Evolutionary conservation across 441 rosid genomes (phyloP).

Genomic region (Dalechampia spathulata): DNA sequence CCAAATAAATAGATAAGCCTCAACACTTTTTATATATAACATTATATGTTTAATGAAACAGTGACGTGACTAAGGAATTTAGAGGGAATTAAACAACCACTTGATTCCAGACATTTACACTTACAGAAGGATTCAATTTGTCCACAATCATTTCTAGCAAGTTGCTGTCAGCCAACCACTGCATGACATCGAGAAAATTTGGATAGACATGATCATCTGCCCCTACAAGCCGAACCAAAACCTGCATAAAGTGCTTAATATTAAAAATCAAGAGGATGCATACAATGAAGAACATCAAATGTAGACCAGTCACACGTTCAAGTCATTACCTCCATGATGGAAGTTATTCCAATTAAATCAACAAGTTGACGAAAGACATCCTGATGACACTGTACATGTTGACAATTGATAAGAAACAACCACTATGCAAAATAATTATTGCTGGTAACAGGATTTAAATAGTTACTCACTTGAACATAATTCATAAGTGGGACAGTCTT

Average conservation of each 20-base stretch:
- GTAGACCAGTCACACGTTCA: constrained; percentile 1
- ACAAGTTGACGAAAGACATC: constrained; percentile 74
- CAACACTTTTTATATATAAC: no score
- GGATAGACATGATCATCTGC: constrained; percentile 97
- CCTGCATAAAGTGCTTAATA: constrained; percentile 33
- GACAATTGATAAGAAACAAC: background rate
- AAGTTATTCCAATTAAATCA: constrained; percentile 93
- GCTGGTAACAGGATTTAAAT: background rate
- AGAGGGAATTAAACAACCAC: background rate
- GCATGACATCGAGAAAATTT: constrained; percentile 93
- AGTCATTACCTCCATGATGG: constrained; percentile 86
- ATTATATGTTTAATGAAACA: background rate
- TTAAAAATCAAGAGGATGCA: constrained; percentile 12
- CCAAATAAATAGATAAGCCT: no score
- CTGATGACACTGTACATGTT: constrained; percentile 53
- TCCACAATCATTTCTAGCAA: constrained; percentile 93
- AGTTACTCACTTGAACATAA: constrained; percentile 72
- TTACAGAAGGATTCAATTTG: constrained; percentile 79
- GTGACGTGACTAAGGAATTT: background rate
- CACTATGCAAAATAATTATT: background rate
- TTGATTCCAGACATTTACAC: constrained; percentile 18
- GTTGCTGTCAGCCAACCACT: constrained; percentile 88
- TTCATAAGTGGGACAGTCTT: constrained; percentile 84
- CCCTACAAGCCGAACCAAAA: constrained; percentile 89
- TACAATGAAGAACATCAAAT: constrained; percentile 6